Percentiles rank a stretch among this genome's conserved stretches.
Evolutionary conservation across 164 flowering plant genomes (phyloP).

Genomic region (Pachysandra terminalis): DNA sequence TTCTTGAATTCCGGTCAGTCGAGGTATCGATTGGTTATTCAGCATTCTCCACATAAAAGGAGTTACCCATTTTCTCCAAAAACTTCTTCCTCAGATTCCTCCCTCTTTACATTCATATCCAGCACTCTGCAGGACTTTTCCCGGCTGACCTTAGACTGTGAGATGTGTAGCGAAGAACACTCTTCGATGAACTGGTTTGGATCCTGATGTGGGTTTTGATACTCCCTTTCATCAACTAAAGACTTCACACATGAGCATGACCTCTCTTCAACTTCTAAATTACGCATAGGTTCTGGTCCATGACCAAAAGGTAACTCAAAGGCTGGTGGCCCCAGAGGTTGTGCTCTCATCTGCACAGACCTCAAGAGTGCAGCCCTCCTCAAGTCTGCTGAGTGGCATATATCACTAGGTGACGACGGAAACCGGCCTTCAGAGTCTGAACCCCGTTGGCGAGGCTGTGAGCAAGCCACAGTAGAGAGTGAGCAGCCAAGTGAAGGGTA

Average conservation of each 20-base stretch:
- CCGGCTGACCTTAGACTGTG: conserved; percentile 26
- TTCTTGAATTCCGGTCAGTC: too few relatives aligned
- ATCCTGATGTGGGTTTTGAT: conserved; percentile 15
- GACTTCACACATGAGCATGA: conserved; percentile 49
- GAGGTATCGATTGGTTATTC: too few relatives aligned
- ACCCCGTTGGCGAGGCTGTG: conserved; percentile 72
- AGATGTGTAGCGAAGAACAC: conserved; percentile 30
- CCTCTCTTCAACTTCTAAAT: conserved; percentile 52
- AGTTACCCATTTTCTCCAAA: conserved; percentile 12
- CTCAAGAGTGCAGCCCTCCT: conserved; percentile 89
- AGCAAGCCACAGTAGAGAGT: conserved; percentile 23
- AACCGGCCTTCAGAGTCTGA: conserved; percentile 88
- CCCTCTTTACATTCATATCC: conserved; percentile 33
- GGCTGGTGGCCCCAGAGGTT: conserved; percentile 45
- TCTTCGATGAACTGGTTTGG: conserved; percentile 34
- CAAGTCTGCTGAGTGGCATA: conserved; percentile 94
- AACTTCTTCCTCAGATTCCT: conserved; percentile 23
- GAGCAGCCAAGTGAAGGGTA: conserved; percentile 26
- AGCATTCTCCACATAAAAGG: too few relatives aligned
- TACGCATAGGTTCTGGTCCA: conserved; percentile 38
- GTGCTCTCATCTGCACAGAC: conserved; percentile 91
- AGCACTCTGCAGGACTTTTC: conserved; percentile 41
- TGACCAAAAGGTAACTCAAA: conserved; percentile 40
- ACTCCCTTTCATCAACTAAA: conserved; percentile 45
- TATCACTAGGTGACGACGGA: conserved; percentile 97